phyloP scores from a whole-genome alignment of 139 green algal species.

The Chlorokybus atmophyticus region DNA sequence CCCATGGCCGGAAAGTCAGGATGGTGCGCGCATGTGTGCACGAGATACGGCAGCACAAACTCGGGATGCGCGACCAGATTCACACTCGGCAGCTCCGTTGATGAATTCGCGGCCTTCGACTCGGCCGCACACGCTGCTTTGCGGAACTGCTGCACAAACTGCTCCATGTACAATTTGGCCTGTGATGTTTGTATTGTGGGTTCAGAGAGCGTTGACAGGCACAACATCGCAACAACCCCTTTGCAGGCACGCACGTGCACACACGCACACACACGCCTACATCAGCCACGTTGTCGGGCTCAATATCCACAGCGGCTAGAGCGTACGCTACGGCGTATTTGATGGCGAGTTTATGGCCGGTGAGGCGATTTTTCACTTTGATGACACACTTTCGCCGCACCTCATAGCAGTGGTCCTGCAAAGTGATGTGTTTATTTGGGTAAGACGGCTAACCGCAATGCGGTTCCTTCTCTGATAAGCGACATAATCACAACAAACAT shows the following conservation, averaged over 20 bases:
- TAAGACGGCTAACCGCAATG: too few relatives aligned
- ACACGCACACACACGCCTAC: conserved; percentile 17
- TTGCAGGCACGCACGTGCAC: conserved; percentile 21
- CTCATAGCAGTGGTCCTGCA: conserved; percentile 43
- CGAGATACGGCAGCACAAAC: conserved; percentile 55
- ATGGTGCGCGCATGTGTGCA: conserved; percentile 68
- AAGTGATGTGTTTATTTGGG: too few relatives aligned
- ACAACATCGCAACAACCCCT: not conserved
- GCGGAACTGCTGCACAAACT: not conserved
- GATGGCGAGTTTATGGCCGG: too few relatives aligned
- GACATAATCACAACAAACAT: too few relatives aligned
- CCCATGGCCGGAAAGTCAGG: too few relatives aligned
- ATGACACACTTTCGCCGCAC: conserved; percentile 36
- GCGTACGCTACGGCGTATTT: conserved; percentile 56
- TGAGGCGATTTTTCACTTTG: conserved; percentile 33
- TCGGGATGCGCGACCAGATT: conserved; percentile 50
- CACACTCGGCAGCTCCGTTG: conserved; percentile 22
- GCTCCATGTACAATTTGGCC: too few relatives aligned
- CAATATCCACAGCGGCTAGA: conserved; percentile 41
- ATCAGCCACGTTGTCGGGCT: conserved; percentile 22
- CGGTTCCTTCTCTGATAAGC: too few relatives aligned
- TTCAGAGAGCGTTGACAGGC: too few relatives aligned
- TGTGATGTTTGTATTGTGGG: too few relatives aligned
- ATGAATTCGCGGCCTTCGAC: not conserved
- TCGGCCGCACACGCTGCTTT: not conserved